A percentile compares a stretch with the other conserved stretches of the same genome.
These are phyloP conservation scores for Cordyceps javanica DNA, from an alignment of 2,329 filamentous ascomycete species.

Conservation along the genomic window DNA sequence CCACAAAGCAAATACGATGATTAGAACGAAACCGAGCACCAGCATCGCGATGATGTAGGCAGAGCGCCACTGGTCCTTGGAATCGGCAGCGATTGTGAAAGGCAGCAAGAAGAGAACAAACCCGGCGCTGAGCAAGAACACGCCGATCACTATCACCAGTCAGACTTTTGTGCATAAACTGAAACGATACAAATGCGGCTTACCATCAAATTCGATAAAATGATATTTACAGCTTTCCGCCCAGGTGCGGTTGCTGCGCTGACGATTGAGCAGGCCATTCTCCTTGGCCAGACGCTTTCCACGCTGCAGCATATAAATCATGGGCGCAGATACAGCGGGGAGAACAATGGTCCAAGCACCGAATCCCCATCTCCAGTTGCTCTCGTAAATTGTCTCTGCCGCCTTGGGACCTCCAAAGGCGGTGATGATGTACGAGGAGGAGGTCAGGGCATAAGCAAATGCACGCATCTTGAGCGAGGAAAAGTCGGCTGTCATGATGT, in stretches of 20 bases:
- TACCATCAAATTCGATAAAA: slow-evolving; percentile 18
- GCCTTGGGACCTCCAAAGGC: slow-evolving; percentile 26
- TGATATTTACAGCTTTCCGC: slow-evolving; percentile 34
- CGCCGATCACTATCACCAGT: slow-evolving; percentile 30
- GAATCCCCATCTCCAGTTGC: slow-evolving; percentile 34
- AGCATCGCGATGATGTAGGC: slow-evolving; percentile 40
- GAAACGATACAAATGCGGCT: background rate
- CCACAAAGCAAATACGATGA: slow-evolving; percentile 40
- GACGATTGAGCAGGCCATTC: slow-evolving; percentile 11
- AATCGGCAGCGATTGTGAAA: slow-evolving; percentile 43
- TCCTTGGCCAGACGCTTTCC: slow-evolving; percentile 20
- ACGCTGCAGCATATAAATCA: slow-evolving; percentile 19
- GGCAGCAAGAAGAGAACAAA: slow-evolving; percentile 50
- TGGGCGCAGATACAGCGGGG: slow-evolving; percentile 33
- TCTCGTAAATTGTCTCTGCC: slow-evolving; percentile 19
- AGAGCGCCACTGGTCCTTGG: slow-evolving; percentile 35
- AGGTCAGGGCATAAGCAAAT: slow-evolving; percentile 26
- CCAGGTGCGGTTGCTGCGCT: slow-evolving; percentile 30
- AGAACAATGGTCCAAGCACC: slow-evolving; percentile 53
- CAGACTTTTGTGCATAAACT: background rate
- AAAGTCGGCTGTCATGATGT: slow-evolving; percentile 28
- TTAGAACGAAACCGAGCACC: slow-evolving; percentile 45
- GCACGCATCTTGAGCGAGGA: slow-evolving; percentile 26
- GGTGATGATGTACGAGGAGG: slow-evolving; percentile 31
- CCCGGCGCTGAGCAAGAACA: slow-evolving; percentile 42